These are phyloP conservation scores for Penicillium nucicola DNA, from an alignment of 495 filamentous ascomycete species.

Conservation along the genomic window DNA sequence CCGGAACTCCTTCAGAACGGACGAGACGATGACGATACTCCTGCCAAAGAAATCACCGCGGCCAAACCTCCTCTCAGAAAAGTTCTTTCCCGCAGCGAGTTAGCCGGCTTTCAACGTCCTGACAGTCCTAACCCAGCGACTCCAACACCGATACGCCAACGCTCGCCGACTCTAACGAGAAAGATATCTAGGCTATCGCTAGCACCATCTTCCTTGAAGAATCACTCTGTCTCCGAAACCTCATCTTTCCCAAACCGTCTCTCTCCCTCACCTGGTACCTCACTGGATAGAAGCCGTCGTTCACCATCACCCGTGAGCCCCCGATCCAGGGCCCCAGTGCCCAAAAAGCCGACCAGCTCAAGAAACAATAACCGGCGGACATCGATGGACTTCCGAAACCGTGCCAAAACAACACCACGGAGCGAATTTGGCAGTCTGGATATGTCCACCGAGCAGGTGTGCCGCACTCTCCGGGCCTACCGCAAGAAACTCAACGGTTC, in stretches of 20 bases:
- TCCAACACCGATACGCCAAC: conserved; percentile 52
- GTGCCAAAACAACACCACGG: conserved; percentile 51
- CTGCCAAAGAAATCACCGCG: conserved; percentile 53
- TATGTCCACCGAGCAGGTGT: conserved; percentile 75
- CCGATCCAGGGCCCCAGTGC: conserved; percentile 16
- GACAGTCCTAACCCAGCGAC: conserved; percentile 40
- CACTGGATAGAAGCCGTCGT: conserved; percentile 28
- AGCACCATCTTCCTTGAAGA: conserved; percentile 29
- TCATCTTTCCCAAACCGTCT: conserved; percentile 35
- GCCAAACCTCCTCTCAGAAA: conserved; percentile 65
- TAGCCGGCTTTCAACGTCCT: conserved; percentile 69
- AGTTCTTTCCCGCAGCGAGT: conserved; percentile 71
- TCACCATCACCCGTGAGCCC: conserved; percentile 48
- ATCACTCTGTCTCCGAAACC: conserved; percentile 22
- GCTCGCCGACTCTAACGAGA: conserved; percentile 62
- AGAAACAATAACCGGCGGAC: conserved; percentile 43
- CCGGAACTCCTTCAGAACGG: conserved; percentile 25
- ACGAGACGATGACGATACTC: conserved; percentile 38
- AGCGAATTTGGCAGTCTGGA: conserved; percentile 62
- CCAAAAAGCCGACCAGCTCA: conserved; percentile 17
- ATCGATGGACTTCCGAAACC: conserved; percentile 55
- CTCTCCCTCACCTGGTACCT: conserved; percentile 29
- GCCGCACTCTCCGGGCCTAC: conserved; percentile 74
- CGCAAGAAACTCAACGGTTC: conserved; percentile 73
- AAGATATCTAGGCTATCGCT: conserved; percentile 51